Conservation (phyloP, 371 early-diverging fungal species). For the Homolaphlyctis polyrhiza region DNA sequence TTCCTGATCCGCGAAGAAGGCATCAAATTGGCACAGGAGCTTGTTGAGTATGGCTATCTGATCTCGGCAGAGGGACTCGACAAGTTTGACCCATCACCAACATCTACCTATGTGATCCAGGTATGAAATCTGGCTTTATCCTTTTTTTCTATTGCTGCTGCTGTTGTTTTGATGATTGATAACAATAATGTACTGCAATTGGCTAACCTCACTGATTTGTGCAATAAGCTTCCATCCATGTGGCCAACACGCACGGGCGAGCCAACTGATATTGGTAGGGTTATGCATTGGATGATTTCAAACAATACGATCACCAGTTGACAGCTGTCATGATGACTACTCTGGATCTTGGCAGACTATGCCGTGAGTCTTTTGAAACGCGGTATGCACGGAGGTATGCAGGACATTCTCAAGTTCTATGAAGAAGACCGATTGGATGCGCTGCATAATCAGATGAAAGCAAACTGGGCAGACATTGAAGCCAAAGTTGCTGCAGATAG, state of each 20-base stretch:
- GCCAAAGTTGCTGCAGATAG: constrained; percentile 16
- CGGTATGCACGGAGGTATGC: constrained; percentile 9
- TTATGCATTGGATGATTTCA: background rate
- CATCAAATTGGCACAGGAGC: constrained; percentile 15
- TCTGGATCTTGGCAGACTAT: constrained; percentile 15
- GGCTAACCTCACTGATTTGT: no score
- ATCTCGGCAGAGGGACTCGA: constrained; percentile 22
- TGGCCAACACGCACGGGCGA: background rate
- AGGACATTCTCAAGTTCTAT: constrained; percentile 20
- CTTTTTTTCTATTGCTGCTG: background rate
- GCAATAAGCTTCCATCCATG: background rate
- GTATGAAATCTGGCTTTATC: background rate
- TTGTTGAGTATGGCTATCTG: constrained; percentile 27
- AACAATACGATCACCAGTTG: background rate
- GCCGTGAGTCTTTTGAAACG: constrained; percentile 28
- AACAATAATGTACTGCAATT: no score
- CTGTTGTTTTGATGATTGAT: constrained; percentile 8
- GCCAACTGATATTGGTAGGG: background rate
- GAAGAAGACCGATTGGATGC: constrained; percentile 27
- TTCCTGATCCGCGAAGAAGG: constrained; percentile 26
- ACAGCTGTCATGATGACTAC: no score
- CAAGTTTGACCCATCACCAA: constrained; percentile 24
- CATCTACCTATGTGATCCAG: constrained; percentile 23
- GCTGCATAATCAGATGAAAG: constrained; percentile 15
- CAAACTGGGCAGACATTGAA: constrained; percentile 22